Conservation (phyloP, 495 filamentous ascomycete genomes). For the Tetracladium marchalianum region DNA sequence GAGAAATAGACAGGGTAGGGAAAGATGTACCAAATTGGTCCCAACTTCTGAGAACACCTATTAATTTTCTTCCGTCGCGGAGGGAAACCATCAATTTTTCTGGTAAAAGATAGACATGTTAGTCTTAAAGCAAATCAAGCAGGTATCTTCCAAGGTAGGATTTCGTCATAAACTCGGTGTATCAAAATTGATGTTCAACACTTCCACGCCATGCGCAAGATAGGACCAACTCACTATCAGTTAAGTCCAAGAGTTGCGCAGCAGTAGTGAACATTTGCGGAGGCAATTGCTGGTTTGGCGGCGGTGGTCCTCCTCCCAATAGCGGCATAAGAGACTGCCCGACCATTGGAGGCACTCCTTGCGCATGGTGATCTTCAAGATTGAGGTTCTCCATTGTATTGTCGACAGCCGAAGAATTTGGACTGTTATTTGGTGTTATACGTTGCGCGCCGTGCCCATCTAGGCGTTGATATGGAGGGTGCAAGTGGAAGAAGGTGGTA, state of each 20-base stretch:
- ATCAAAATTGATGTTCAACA: neutral
- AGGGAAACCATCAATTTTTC: constrained; percentile 89
- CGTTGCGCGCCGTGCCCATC: too few relatives aligned
- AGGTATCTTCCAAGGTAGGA: neutral
- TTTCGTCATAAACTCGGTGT: neutral
- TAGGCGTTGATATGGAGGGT: too few relatives aligned
- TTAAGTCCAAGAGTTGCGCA: constrained; percentile 86
- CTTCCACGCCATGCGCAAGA: neutral
- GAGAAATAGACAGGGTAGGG: neutral
- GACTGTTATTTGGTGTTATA: constrained; percentile 4
- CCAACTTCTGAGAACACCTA: constrained; percentile 90
- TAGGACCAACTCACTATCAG: constrained; percentile 65
- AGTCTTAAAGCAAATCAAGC: constrained; percentile 2
- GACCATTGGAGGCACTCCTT: constrained; percentile 2
- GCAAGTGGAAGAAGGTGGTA: too few relatives aligned
- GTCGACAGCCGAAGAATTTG: constrained; percentile 12
- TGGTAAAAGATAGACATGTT: constrained; percentile 25
- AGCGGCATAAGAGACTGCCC: constrained; percentile 9
- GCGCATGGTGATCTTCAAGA: constrained; percentile 30
- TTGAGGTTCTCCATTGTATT: constrained; percentile 38
- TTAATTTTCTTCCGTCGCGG: constrained; percentile 85
- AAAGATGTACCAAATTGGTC: constrained; percentile 79
- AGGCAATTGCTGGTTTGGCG: constrained; percentile 44
- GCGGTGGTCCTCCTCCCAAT: constrained; percentile 13
- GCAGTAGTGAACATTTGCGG: constrained; percentile 98